phyloP scores from a whole-genome alignment of 768 basidiomycete species.

The Neoboletus brunneissimus region DNA sequence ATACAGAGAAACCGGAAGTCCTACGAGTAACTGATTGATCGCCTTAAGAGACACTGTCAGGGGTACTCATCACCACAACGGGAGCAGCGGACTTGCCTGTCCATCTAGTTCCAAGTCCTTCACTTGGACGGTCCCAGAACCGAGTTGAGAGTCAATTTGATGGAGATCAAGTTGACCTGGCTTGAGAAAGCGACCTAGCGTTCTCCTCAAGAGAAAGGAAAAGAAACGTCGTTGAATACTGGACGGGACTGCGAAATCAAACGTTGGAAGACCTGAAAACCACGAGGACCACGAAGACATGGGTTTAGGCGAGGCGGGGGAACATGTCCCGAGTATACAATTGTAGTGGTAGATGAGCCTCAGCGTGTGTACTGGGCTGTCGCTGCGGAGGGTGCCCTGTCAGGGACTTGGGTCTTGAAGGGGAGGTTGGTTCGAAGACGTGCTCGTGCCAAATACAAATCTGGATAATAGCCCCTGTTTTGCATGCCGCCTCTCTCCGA shows the following conservation, averaged over 20 bases:
- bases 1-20: conserved; percentile 64
- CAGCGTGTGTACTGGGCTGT: not conserved
- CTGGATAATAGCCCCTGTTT: conserved; percentile 22
- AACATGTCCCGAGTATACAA: conserved; percentile 16
- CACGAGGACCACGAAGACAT: conserved; percentile 62
- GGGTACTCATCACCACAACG: conserved; percentile 8
- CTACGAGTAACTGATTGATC: conserved; percentile 68
- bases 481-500: not conserved
- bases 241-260: conserved; percentile 66
- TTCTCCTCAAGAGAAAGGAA: conserved; percentile 81
- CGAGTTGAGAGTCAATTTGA: conserved; percentile 89
- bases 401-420: conserved; percentile 1
- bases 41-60: conserved; percentile 46
- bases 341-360: not conserved
- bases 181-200: conserved; percentile 81
- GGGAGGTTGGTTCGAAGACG: not conserved
- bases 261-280: conserved; percentile 50
- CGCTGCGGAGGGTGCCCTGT: conserved; percentile 4
- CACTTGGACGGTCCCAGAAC: conserved; percentile 86
- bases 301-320: conserved; percentile 13
- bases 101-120: conserved; percentile 78
- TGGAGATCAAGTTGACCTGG: conserved; percentile 85
- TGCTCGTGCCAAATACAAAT: conserved; percentile 14
- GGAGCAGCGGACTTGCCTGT: conserved; percentile 48
- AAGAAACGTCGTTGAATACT: conserved; percentile 84